phyloP scores from a whole-genome alignment of 768 basidiomycete genomes.

The Amanita exitialis region DNA sequence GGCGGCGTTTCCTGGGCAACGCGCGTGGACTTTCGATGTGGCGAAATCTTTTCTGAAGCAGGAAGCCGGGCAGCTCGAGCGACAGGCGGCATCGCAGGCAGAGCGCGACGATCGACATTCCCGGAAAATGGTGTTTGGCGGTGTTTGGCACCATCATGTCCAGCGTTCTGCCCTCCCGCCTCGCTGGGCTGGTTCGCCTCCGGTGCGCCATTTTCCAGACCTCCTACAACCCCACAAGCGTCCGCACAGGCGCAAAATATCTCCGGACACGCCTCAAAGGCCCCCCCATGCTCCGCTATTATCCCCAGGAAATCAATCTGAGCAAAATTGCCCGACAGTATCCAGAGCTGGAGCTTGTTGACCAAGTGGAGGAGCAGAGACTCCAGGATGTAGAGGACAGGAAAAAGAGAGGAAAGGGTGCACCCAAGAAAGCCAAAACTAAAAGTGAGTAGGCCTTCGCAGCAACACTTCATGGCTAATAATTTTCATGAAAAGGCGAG shows the following conservation, averaged over 20 bases:
- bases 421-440: constrained; percentile 70
- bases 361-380: constrained; percentile 59
- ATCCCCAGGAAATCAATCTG: constrained; percentile 54
- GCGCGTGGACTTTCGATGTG: not conserved
- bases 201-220: constrained; percentile 79
- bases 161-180: constrained; percentile 34
- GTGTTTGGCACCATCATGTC: constrained; percentile 17
- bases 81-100: constrained; percentile 6
- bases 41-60: not conserved
- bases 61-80: not conserved
- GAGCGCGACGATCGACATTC: not conserved
- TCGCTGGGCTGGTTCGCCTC: constrained; percentile 52
- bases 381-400: constrained; percentile 56
- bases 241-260: constrained; percentile 89
- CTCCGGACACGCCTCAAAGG: constrained; percentile 75
- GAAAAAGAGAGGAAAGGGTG: constrained; percentile 73
- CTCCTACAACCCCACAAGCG: constrained; percentile 71
- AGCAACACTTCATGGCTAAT: not conserved
- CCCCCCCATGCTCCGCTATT: constrained; percentile 80
- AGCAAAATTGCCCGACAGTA: constrained; percentile 37
- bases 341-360: constrained; percentile 49
- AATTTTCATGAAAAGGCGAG: not conserved
- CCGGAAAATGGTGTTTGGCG: not conserved
- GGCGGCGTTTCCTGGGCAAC: not conserved
- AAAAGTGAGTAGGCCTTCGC: constrained; percentile 35